Base-by-base conservation (phyloP, 192 early-diverging fungal genomes). In the Backusella circina region DNA sequence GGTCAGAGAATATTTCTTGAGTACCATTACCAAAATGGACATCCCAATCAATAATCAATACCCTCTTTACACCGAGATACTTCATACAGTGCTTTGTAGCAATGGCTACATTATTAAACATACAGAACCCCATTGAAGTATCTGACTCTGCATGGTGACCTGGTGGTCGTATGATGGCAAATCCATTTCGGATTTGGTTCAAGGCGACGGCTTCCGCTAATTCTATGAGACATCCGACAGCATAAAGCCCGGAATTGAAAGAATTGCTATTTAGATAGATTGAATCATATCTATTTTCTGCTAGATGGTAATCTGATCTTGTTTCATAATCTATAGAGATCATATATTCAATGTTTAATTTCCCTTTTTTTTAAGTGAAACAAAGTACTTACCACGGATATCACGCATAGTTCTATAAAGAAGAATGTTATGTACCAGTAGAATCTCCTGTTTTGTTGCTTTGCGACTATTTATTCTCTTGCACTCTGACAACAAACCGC, bases 21-120 rank as follows among this genome's bases (percentile, higher is more conserved):
- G 93, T 97, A 3, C 97, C 97, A 77, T 98, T 98, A 90, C 96
- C 96, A 75, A 97, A 96, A 79, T 98, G 96, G 21, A 97, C 85
- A 76, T 98, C 96, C 87, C 97, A 98, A 75, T 98, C 97, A 15
- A 98, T 75, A 28, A 98, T 92, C 79, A 98, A 77, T 9, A 98
- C 85, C 65, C 86, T 84, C 37, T 85, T 71, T 13, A 84, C 82
- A 23, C 83, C 77, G n/a, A 84, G 75, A 9, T 84, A 35, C 28
- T 57, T 57, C 66, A 89, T 87, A 6, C 94, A 72, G 36, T 90
- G 87, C 28, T 86, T 84, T 0, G 93, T 85, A 3, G 97, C 94
- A 32, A 98, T 88, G 0, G 95, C 94, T 2, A 98, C 91, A 80
- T 98, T 98, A 80, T 97, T 97, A 51, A 90, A 87, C 12, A 96